Conservation (phyloP, 2,329 filamentous ascomycete species). For the Lachnellula subtilissima region DNA sequence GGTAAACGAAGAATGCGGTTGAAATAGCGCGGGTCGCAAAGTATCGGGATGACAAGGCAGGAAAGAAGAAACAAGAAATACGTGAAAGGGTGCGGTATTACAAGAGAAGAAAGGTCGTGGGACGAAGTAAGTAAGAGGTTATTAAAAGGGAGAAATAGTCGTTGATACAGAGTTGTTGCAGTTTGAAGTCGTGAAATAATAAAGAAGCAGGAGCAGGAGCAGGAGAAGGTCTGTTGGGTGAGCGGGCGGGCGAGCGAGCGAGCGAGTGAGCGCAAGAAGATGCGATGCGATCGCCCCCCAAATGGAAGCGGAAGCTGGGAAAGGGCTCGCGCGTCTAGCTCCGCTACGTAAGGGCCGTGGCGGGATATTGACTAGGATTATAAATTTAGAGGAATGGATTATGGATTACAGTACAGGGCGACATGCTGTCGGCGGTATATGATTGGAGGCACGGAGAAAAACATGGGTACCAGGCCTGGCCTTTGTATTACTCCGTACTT, state of each 20-base stretch:
- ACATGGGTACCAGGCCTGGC: too few relatives aligned
- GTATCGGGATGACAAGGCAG: conserved; percentile 9
- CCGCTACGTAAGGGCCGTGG: background rate
- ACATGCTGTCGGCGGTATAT: too few relatives aligned
- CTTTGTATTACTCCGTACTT: too few relatives aligned
- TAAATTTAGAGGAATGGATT: too few relatives aligned
- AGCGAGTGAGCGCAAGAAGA: background rate
- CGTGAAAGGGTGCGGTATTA: conserved; percentile 21
- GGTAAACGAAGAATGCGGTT: background rate
- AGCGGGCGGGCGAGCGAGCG: background rate
- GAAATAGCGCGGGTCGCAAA: background rate
- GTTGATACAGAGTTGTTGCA: background rate
- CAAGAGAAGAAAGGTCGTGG: conserved; percentile 5
- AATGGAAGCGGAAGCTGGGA: background rate
- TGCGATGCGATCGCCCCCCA: background rate
- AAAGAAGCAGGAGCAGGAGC: background rate
- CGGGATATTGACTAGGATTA: background rate
- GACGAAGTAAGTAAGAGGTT: conserved; percentile 2
- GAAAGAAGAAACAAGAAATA: background rate
- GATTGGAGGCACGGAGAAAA: too few relatives aligned
- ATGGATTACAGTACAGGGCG: too few relatives aligned
- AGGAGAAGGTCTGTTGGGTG: too few relatives aligned
- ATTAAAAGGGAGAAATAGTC: conserved; percentile 3
- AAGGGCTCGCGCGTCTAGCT: background rate
- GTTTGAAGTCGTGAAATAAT: background rate